These are phyloP conservation scores for Coemansia asiatica DNA, from an alignment of 192 early-diverging fungal genomes.

Conservation along the genomic window DNA sequence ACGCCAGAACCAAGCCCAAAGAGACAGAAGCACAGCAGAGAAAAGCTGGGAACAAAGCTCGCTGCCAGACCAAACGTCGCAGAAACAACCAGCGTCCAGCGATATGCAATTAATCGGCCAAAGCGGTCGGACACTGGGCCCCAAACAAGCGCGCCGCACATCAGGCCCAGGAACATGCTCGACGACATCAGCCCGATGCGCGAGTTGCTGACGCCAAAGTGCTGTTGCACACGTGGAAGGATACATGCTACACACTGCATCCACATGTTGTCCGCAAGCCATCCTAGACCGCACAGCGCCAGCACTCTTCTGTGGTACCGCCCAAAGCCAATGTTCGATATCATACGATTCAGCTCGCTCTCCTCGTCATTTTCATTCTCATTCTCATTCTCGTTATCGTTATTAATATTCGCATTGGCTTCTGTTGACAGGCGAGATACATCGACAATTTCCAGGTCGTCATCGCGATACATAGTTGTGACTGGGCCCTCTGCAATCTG, in stretches of 20 bases:
- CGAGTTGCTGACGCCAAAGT: constrained; percentile 66
- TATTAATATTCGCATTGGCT: neutral
- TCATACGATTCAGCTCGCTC: constrained; percentile 61
- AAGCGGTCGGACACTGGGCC: constrained; percentile 69
- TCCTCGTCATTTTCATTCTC: constrained; percentile 41
- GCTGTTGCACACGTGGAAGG: constrained; percentile 72
- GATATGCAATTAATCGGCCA: constrained; percentile 76
- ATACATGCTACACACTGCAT: constrained; percentile 70
- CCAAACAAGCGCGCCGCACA: constrained; percentile 83
- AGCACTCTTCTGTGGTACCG: constrained; percentile 61
- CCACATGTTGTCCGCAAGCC: constrained; percentile 86
- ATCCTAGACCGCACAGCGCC: constrained; percentile 77
- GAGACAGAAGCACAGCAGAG: constrained; percentile 61
- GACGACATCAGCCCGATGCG: constrained; percentile 70
- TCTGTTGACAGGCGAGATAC: neutral
- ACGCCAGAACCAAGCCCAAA: constrained; percentile 77
- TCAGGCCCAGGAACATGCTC: constrained; percentile 74
- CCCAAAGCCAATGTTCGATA: constrained; percentile 71
- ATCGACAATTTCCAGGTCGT: constrained; percentile 4
- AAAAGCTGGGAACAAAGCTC: constrained; percentile 65
- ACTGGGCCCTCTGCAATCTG: neutral
- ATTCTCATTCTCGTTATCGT: constrained; percentile 9
- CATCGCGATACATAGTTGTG: neutral
- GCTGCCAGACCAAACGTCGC: constrained; percentile 71
- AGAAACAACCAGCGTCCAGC: constrained; percentile 71